Evolutionary conservation across 768 basidiomycete genomes (phyloP).

Genomic region (Clitopilus passeckerianus): DNA sequence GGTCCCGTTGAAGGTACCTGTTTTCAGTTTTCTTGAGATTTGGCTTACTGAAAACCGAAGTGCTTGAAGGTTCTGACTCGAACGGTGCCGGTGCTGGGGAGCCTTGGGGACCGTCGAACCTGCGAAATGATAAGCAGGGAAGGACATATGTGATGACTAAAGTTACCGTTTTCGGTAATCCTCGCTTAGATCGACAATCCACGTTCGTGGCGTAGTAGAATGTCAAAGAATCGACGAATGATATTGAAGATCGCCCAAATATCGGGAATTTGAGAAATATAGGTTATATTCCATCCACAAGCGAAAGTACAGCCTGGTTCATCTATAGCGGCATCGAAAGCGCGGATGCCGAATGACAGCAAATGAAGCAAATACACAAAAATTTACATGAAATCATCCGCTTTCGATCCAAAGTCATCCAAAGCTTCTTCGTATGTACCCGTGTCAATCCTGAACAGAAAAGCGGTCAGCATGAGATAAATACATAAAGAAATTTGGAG

Average conservation of each 20-base stretch:
- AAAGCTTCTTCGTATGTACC: constrained; percentile 80
- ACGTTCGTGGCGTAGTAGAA: not conserved
- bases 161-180: not conserved
- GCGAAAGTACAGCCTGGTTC: not conserved
- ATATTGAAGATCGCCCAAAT: not conserved
- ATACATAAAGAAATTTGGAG: not conserved
- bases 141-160: not conserved
- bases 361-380: not conserved
- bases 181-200: not conserved
- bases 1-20: not conserved
- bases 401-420: constrained; percentile 76
- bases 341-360: not conserved
- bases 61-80: not conserved
- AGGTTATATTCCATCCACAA: not conserved
- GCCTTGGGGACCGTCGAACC: not conserved
- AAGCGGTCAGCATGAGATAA: not conserved
- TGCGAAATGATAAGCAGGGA: not conserved
- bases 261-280: not conserved
- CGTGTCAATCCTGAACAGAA: constrained; percentile 63
- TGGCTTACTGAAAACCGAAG: not conserved
- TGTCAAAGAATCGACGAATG: not conserved
- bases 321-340: not conserved
- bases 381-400: constrained; percentile 89
- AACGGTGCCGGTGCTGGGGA: not conserved
- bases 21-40: not conserved